A percentile compares a stretch with the other conserved stretches of the same genome.
Conservation (phyloP, 371 early-diverging fungal species). For the Haplosporangium sp. region DNA sequence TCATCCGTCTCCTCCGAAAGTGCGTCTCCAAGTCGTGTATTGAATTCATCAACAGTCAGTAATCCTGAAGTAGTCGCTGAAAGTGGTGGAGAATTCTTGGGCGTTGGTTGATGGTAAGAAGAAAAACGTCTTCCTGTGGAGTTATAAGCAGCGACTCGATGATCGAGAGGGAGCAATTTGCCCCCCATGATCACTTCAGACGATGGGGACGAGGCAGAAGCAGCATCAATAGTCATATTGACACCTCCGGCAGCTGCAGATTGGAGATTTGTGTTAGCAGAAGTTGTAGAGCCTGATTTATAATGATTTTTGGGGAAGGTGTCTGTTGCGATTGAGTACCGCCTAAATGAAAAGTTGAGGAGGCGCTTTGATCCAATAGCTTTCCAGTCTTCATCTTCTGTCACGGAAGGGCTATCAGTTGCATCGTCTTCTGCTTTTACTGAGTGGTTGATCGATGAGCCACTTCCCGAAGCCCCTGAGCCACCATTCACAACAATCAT, state of each 20-base stretch:
- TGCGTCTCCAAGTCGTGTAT: conserved; percentile 24
- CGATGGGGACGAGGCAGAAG: conserved; percentile 22
- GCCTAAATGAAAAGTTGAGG: conserved; percentile 49
- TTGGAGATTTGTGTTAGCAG: conserved; percentile 28
- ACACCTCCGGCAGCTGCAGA: neutral
- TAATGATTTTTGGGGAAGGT: conserved; percentile 51
- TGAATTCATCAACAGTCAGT: conserved; percentile 26
- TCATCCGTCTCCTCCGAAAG: conserved; percentile 44
- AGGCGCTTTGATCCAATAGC: conserved; percentile 54
- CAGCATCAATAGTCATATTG: conserved; percentile 6
- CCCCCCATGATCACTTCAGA: conserved; percentile 26
- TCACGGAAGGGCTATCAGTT: conserved; percentile 54
- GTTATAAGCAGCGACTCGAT: conserved; percentile 27
- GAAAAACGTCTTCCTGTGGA: conserved; percentile 47
- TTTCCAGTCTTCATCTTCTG: conserved; percentile 58
- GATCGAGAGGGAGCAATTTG: conserved; percentile 35
- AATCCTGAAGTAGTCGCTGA: conserved; percentile 34
- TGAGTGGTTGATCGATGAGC: conserved; percentile 18
- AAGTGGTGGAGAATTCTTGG: conserved; percentile 55
- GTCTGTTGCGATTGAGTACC: conserved; percentile 55
- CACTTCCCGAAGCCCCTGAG: conserved; percentile 13
- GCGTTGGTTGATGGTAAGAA: conserved; percentile 55
- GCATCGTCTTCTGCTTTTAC: conserved; percentile 45
- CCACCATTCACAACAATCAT: conserved; percentile 30
- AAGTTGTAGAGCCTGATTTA: conserved; percentile 31